Evolutionary conservation across 2,329 filamentous ascomycete genomes (phyloP).

Genomic region (Claviceps citrina): DNA sequence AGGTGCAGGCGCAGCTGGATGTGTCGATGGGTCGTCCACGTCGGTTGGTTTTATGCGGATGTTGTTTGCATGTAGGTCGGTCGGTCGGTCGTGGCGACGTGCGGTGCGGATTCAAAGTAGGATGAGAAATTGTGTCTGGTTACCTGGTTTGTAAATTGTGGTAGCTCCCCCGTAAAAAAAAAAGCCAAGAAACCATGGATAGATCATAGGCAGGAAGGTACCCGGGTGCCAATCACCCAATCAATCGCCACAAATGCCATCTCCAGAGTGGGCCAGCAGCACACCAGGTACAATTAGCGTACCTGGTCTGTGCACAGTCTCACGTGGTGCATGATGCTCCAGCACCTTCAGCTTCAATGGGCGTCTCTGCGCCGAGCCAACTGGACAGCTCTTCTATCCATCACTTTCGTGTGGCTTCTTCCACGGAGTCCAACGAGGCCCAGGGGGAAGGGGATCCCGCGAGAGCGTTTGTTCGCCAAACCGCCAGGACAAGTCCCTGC

Average conservation of each 20-base stretch:
- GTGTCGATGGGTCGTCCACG: not conserved
- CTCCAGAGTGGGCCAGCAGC: no score
- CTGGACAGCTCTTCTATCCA: not conserved
- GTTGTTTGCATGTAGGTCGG: no score
- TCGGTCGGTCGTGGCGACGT: no score
- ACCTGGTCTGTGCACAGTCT: slow-evolving; percentile 12
- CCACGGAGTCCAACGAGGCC: slow-evolving; percentile 8
- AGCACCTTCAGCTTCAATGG: slow-evolving; percentile 7
- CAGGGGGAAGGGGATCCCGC: slow-evolving; percentile 14
- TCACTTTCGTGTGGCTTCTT: slow-evolving; percentile 9
- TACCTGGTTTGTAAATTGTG: no score
- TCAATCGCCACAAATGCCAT: no score
- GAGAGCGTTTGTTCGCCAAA: slow-evolving; percentile 2
- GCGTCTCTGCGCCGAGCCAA: not conserved
- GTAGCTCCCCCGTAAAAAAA: no score
- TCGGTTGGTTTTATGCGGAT: not conserved
- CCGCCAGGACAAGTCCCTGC: not conserved
- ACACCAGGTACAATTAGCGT: no score
- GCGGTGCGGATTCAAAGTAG: no score
- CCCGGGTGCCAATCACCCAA: no score
- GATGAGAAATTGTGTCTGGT: no score
- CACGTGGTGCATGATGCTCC: slow-evolving; percentile 10
- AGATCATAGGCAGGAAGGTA: no score
- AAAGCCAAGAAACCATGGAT: no score
- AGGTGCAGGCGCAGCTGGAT: not conserved